Evolutionary conservation across 2,329 filamentous ascomycete genomes (phyloP), one percentile per base, ranked within the genome.

Genomic region (Mycosphaerella arachidis): DNA sequence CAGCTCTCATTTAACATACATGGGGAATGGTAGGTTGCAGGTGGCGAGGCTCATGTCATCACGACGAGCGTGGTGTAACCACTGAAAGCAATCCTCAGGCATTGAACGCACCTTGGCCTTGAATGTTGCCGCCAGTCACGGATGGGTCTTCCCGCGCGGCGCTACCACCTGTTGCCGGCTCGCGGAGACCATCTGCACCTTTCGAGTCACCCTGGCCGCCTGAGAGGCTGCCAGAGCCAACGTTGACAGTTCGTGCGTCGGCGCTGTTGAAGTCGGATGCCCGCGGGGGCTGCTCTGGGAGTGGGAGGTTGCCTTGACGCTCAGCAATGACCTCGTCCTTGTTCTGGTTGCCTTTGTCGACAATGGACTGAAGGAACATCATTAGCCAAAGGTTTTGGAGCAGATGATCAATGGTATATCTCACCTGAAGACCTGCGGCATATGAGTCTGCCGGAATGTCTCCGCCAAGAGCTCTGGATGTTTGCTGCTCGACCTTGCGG

Each of bases 201-300:
- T 82, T 73, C 20, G 75, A 70, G 60, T 70, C 65, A 31, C 37
- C 54, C 50, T 52, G 50, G 13, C 50, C 50, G 58, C 70, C 71
- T 10, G 65, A 67, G 1, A 80, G 67, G 56, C 81, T 75, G 20
- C 88, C 87, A 37, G 86, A 84, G 64, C 88, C 88, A 52, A 90
- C 85, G 71, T 90, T 88, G 71, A 90, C 86, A 58, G 78, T 90
- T 63, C 83, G 78, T 33, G 81, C 81, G 69, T 93, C 89, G 54
- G 83, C 79, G 0, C 87, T 90, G 73, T 92, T 86, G 82, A 86
- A 92, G 80, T 94, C 90, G 5, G 88, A 89, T n/a, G 85, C 77
- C n/a, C 76, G 78, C 1, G 89, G 89, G 24, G 90, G 90, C 66
- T 92, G 81, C 1, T 93, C 89, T 18, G 90, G 91, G 54, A 92